Conservation (phyloP, 257 asterid genomes). For the Solanum virginianum region DNA sequence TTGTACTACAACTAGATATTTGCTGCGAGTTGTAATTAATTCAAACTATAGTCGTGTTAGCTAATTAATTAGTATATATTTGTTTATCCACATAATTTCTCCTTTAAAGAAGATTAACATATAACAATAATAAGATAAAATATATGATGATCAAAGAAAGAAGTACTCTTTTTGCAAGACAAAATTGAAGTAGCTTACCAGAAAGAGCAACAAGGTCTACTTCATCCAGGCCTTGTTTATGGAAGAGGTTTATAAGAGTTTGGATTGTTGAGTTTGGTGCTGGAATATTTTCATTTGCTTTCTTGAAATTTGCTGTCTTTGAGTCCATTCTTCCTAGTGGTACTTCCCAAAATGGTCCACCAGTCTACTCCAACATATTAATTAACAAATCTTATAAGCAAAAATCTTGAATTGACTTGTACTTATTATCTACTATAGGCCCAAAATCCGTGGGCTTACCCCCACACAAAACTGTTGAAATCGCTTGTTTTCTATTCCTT, state of each 20-base stretch:
- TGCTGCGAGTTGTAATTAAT: too few relatives aligned
- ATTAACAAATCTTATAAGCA: not conserved
- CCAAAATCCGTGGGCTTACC: too few relatives aligned
- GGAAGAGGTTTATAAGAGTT: slow-evolving; percentile 34
- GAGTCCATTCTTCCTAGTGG: slow-evolving; percentile 75
- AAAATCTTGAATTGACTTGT: not conserved
- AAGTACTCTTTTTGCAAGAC: not conserved
- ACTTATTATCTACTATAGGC: not conserved
- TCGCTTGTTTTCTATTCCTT: too few relatives aligned
- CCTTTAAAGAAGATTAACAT: too few relatives aligned
- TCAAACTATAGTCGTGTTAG: too few relatives aligned
- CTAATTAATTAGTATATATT: too few relatives aligned
- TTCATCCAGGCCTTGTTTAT: slow-evolving; percentile 44
- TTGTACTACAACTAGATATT: too few relatives aligned
- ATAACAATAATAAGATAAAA: not conserved
- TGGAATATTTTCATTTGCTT: slow-evolving; percentile 44
- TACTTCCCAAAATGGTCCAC: slow-evolving; percentile 87
- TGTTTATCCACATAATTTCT: too few relatives aligned
- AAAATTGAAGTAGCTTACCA: slow-evolving; percentile 18
- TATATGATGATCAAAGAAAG: not conserved
- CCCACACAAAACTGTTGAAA: too few relatives aligned
- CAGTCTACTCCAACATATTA: slow-evolving; percentile 37
- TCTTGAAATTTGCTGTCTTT: slow-evolving; percentile 37
- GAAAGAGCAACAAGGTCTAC: slow-evolving; percentile 77
- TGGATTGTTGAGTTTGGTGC: slow-evolving; percentile 75